These are phyloP conservation scores for Coleophoma crateriformis DNA, from an alignment of 2,329 filamentous ascomycete species.

Conservation along the genomic window DNA sequence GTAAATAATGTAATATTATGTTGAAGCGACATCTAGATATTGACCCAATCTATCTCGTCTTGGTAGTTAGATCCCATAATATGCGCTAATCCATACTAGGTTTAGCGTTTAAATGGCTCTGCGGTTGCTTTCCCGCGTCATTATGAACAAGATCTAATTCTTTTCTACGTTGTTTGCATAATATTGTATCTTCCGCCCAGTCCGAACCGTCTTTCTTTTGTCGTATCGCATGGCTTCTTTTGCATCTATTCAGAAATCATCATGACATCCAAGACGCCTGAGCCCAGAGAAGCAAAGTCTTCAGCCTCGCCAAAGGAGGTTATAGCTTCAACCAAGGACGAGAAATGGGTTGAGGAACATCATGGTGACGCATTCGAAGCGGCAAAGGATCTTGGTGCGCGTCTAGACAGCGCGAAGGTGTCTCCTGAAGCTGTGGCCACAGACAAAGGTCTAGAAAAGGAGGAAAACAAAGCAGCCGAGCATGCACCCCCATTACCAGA, in stretches of 20 bases:
- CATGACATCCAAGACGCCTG: slow-evolving; percentile 6
- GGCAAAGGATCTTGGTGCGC: not conserved
- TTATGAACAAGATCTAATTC: slow-evolving; percentile 3
- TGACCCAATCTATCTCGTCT: too few relatives aligned
- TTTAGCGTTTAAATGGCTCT: not conserved
- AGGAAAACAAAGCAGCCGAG: slow-evolving; percentile 28
- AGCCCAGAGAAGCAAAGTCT: not conserved
- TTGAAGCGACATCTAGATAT: too few relatives aligned
- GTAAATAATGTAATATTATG: slow-evolving; percentile 10
- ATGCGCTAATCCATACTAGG: not conserved
- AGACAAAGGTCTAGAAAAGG: slow-evolving; percentile 12
- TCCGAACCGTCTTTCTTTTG: slow-evolving; percentile 9
- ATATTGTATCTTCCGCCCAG: not conserved
- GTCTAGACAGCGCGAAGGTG: not conserved
- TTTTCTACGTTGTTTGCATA: not conserved
- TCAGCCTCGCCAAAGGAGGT: slow-evolving; percentile 9
- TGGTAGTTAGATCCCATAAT: too few relatives aligned
- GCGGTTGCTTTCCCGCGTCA: not conserved
- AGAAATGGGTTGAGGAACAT: slow-evolving; percentile 9
- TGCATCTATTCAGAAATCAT: slow-evolving; percentile 1
- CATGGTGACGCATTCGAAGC: slow-evolving; percentile 5
- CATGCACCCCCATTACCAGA: slow-evolving; percentile 36
- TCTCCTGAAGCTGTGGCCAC: slow-evolving; percentile 1
- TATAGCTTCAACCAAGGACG: slow-evolving; percentile 4
- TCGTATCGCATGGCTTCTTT: slow-evolving; percentile 1